Percentiles rank a stretch among this genome's conserved stretches.
These are phyloP conservation scores for Maudiozyma barnettii DNA, from an alignment of 805 yeast species.

Conservation along the genomic window DNA sequence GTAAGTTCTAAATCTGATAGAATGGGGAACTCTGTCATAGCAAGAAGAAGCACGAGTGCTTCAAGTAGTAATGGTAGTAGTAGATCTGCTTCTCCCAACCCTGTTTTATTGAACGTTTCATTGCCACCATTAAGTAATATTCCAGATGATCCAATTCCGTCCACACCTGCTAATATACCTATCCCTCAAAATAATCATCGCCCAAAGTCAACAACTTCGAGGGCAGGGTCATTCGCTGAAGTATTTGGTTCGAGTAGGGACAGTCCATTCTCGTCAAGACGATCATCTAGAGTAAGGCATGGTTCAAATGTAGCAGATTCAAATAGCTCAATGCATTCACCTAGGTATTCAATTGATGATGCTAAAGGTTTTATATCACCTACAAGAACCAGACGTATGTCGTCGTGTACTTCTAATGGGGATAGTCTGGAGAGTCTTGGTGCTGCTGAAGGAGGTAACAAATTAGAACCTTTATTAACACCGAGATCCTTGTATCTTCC, in stretches of 20 bases:
- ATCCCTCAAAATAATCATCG: not conserved
- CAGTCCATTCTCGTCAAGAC: constrained; percentile 24
- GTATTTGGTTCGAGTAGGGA: constrained; percentile 11
- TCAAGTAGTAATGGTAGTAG: constrained; percentile 14
- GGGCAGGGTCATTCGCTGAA: constrained; percentile 9
- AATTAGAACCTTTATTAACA: constrained; percentile 50
- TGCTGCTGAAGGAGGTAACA: constrained; percentile 9
- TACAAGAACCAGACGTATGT: constrained; percentile 3
- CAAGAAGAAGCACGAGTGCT: constrained; percentile 20
- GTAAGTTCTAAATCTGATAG: constrained; percentile 27
- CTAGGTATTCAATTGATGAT: not conserved
- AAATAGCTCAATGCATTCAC: constrained; percentile 1
- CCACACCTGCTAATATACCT: not conserved
- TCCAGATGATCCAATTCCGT: constrained; percentile 48
- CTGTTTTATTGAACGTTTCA: constrained; percentile 20
- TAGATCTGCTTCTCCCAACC: constrained; percentile 17
- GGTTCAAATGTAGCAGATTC: constrained; percentile 11
- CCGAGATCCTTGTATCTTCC: constrained; percentile 68
- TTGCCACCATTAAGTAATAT: constrained; percentile 50
- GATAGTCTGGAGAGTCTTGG: constrained; percentile 15
- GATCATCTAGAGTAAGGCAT: constrained; percentile 13
- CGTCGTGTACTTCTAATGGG: constrained; percentile 4
- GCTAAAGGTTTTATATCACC: not conserved
- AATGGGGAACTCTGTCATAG: constrained; percentile 21
- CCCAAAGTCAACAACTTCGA: constrained; percentile 1